A percentile compares a stretch with the other conserved stretches of the same genome.
phyloP scores from a whole-genome alignment of 78 protist species.

The Mantamonas sphyraenae region DNA sequence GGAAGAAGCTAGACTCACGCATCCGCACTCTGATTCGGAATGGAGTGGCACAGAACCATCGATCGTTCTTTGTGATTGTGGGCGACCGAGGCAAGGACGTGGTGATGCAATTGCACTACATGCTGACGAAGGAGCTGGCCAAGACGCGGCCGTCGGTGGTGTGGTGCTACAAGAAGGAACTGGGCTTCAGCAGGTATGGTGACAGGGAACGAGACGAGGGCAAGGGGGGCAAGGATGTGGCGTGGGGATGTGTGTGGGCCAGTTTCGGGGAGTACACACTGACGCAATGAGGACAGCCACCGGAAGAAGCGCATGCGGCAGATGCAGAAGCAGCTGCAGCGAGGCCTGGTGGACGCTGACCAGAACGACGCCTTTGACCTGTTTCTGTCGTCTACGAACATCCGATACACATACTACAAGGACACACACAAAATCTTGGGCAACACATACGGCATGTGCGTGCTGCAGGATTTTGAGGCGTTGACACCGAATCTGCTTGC shows the following conservation, averaged over 20 bases:
- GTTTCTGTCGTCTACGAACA: slow-evolving; percentile 84
- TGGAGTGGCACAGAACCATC: slow-evolving; percentile 63
- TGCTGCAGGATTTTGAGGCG: slow-evolving; percentile 97
- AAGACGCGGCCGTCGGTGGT: slow-evolving; percentile 84
- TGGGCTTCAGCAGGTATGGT: slow-evolving; percentile 46
- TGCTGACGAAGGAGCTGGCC: slow-evolving; percentile 74
- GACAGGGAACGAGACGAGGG: too few species aligned
- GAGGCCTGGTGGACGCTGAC: slow-evolving; percentile 62
- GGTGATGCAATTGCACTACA: slow-evolving; percentile 88
- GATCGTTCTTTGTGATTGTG: slow-evolving; percentile 87
- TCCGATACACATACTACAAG: slow-evolving; percentile 83
- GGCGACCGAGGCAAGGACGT: slow-evolving; percentile 88
- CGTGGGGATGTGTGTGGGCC: too few species aligned
- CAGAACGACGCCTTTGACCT: slow-evolving; percentile 85
- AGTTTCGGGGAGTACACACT: too few species aligned
- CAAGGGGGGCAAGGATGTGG: too few species aligned
- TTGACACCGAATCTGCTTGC: slow-evolving; percentile 97
- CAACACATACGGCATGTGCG: slow-evolving; percentile 93
- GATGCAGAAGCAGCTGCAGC: slow-evolving; percentile 30
- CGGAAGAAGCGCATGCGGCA: slow-evolving; percentile 54
- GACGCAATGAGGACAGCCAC: slow-evolving; percentile 11
- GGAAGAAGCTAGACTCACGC: slow-evolving; percentile 82
- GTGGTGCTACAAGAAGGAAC: slow-evolving; percentile 97
- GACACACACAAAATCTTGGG: slow-evolving; percentile 97
- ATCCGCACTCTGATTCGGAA: slow-evolving; percentile 81